Evolutionary conservation across 768 basidiomycete species (phyloP), one percentile per base, ranked within the genome.

Genomic region (Suillus variegatus): DNA sequence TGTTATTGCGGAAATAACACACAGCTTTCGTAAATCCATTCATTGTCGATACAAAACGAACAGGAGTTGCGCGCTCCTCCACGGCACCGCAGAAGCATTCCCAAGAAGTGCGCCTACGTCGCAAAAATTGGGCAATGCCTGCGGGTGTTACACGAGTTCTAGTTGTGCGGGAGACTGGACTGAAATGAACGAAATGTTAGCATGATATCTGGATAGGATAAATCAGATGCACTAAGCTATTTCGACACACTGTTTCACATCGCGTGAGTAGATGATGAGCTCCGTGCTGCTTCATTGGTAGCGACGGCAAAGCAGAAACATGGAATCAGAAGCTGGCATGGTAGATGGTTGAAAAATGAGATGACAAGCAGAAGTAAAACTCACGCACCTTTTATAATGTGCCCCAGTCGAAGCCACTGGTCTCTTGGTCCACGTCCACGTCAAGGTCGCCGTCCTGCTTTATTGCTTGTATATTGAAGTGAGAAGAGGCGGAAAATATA

Each of bases 391-490:
- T 47, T n/a, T 47, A 47, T 47, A 22, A 47, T 47, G 46, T 47
- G 46, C n/a, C 20, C 46, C 46, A 47, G 46, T n/a, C n/a, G 5
- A 47, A 47, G 46, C 46, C 8, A 2, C 20, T 47, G 46, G 46
- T 47, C 46, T 47, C n/a, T 47, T 47, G 46, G 46, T 47, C 46
- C 46, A 47, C 4, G 4, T 47, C n/a, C 46, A 47, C n/a, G 12
- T n/a, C 10, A 4, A 47, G 46, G 46, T 47, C 5, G 4, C 46
- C 20, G 4, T 47, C 20, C 46, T 47, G 46, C n/a, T 47, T n/a
- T 47, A 47, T 47, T 47, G 46, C n/a, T 47, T 47, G 46, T n/a
- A 47, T 47, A 47, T 47, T 47, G 46, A 47, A 47, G 46, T 47
- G 46, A 47, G 46, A 47, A 47, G n/a, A 47, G n/a, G 46, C n/a